Evolutionary conservation across 768 basidiomycete species (phyloP), one percentile per base, ranked within the genome.

Genomic region (Leucosporidium creatinivorum): DNA sequence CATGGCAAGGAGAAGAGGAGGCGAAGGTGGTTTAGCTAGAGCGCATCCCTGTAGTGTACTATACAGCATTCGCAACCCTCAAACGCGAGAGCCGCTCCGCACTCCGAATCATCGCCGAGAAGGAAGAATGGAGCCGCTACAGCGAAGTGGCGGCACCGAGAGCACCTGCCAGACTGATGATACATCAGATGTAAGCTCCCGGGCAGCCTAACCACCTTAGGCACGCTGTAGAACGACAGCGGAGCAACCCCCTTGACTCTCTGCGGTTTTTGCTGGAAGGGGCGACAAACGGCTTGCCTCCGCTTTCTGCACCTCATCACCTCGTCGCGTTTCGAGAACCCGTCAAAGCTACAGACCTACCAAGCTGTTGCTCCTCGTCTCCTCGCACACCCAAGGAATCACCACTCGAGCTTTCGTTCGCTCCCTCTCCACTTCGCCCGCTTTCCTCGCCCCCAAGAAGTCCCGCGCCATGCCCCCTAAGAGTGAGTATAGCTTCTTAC

Each of bases 401-500:
- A 18, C 28, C 47, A 48, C 60, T 13, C 51, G 48, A 4, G 23
- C 52, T 47, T 55, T 52, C 44, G 54, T 33, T 48, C 52, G 62
- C 17, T 18, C 26, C 23, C 33, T 70, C 47, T 47, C 47, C 44
- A 52, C 50, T 18, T 57, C 58, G 13, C 13, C 62, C 17, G 5
- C 33, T 19, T n/a, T 7, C 23, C 12, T 12, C 18, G 66, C 69
- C 30, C 56, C 63, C 25, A 49, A 44, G 31, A 73, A 61, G 33
- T 31, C 55, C 21, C 31, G 33, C 6, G n/a, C 28, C 12, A 61
- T 73, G 72, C 63, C 72, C 25, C 72, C 72, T 59, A 73, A 73
- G 68, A 73, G 70, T 65, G 48, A 25, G 68, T 62, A 2, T 51
- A 17, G 23, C 30, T 3, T 15, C 8, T 0, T 1, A 4, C 18